Evolutionary conservation across 1,284 basidiomycete genomes (phyloP).

Genomic region (Austroboletus niveus): DNA sequence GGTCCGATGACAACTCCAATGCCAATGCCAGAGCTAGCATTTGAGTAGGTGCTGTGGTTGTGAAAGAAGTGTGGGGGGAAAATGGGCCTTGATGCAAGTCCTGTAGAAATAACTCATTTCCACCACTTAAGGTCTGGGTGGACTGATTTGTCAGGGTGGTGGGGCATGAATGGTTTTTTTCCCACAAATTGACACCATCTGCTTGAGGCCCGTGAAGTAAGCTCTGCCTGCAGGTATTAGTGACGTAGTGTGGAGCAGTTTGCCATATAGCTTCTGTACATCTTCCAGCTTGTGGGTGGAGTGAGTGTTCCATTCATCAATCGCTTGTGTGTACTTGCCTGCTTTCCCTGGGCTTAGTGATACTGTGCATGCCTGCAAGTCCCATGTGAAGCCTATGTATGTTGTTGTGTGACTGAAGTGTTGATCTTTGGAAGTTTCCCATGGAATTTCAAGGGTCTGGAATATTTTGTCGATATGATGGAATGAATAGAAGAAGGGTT

Average conservation of each 20-base stretch:
- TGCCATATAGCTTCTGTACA: slow-evolving; percentile 8
- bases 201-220: slow-evolving; percentile 12
- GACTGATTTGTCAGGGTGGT: neutral
- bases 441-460: neutral
- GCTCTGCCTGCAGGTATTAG: neutral
- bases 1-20: neutral
- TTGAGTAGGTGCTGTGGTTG: slow-evolving; percentile 1
- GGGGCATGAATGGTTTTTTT: slow-evolving; percentile 6
- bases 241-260: slow-evolving; percentile 1
- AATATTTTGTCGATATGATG: slow-evolving; percentile 2
- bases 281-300: neutral
- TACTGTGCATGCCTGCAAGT: neutral
- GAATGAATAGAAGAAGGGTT: too few species aligned
- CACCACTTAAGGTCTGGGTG: slow-evolving; percentile 7
- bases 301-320: neutral
- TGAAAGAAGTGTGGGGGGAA: neutral
- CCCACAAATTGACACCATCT: neutral
- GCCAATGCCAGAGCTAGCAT: slow-evolving; percentile 18
- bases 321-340: too few species aligned
- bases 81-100: neutral
- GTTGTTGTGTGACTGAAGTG: neutral
- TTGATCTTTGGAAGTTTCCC: slow-evolving; percentile 14
- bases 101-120: too few species aligned
- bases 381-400: slow-evolving; percentile 8
- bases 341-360: neutral